Evolutionary conservation across 345 rosid species (phyloP).

Genomic region (Arabidopsis suecica): DNA sequence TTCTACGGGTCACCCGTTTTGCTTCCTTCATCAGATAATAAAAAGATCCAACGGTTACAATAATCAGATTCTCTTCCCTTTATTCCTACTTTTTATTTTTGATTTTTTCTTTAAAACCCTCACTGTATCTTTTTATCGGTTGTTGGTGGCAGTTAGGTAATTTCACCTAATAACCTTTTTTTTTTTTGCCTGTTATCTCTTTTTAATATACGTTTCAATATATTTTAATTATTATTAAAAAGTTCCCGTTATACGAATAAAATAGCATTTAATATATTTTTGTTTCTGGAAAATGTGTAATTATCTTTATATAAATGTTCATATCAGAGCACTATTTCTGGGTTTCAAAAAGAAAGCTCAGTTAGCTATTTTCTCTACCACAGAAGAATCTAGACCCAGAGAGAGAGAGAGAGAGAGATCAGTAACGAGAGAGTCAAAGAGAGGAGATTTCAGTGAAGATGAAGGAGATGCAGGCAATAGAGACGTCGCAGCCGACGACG

Average conservation of each 20-base stretch:
- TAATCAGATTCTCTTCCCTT: constrained; percentile 31
- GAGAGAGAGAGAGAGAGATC: constrained; percentile 39
- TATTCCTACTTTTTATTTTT: not conserved
- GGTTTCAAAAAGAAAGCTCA: constrained; percentile 30
- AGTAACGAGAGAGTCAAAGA: constrained; percentile 37
- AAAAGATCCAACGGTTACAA: constrained; percentile 42
- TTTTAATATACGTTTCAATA: constrained; percentile 11
- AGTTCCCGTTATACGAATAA: constrained; percentile 35
- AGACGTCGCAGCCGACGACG: constrained; percentile 57
- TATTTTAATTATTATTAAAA: constrained; percentile 18
- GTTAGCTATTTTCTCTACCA: constrained; percentile 38
- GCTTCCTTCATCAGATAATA: constrained; percentile 1
- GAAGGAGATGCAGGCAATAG: constrained; percentile 57
- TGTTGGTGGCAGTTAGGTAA: constrained; percentile 60
- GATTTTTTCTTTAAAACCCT: not conserved
- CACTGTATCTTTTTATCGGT: constrained; percentile 34
- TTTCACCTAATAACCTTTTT: constrained; percentile 37
- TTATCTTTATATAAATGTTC: constrained; percentile 36
- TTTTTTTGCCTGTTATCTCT: constrained; percentile 22
- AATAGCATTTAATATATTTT: not conserved
- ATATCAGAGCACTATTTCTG: constrained; percentile 39
- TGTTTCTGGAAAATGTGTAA: not conserved
- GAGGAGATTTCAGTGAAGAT: constrained; percentile 41
- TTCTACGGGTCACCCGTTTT: constrained; percentile 34
- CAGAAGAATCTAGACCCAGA: constrained; percentile 44